Evolutionary conservation across 495 filamentous ascomycete genomes (phyloP).

Genomic region (Penicillium silybi): DNA sequence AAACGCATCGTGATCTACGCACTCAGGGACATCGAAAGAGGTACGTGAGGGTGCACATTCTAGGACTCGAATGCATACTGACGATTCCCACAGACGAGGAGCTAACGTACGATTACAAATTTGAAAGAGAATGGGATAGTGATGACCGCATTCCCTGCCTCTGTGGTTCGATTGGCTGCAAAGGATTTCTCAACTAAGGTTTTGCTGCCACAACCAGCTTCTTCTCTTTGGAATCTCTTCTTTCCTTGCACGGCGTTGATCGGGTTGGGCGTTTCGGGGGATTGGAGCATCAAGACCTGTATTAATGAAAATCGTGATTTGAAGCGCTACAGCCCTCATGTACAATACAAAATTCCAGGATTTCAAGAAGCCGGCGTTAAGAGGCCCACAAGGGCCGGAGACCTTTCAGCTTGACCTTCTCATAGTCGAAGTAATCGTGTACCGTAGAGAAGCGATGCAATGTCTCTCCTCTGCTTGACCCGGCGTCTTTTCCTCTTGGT

Average conservation of each 20-base stretch:
- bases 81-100: conserved; percentile 75
- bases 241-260: conserved; percentile 14
- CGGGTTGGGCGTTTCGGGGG: conserved; percentile 15
- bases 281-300: conserved; percentile 14
- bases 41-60: conserved; percentile 54
- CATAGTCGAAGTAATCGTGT: background rate
- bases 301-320: conserved; percentile 19
- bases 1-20: conserved; percentile 99
- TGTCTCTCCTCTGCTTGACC: background rate
- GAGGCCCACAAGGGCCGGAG: background rate
- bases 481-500: background rate
- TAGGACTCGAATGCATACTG: conserved; percentile 29
- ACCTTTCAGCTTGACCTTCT: background rate
- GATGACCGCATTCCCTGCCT: conserved; percentile 95
- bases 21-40: conserved; percentile 85
- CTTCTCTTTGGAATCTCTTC: conserved; percentile 1
- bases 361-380: conserved; percentile 3
- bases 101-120: conserved; percentile 99
- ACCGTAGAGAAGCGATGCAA: too few relatives aligned
- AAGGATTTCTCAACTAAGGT: conserved; percentile 92
- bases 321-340: conserved; percentile 21
- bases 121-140: conserved; percentile 92
- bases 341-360: conserved; percentile 26
- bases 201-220: background rate
- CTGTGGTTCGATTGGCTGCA: conserved; percentile 91